Percentiles rank a stretch among this genome's conserved stretches.
Evolutionary conservation across 768 basidiomycete genomes (phyloP).

Genomic region (Astraeus odoratus): DNA sequence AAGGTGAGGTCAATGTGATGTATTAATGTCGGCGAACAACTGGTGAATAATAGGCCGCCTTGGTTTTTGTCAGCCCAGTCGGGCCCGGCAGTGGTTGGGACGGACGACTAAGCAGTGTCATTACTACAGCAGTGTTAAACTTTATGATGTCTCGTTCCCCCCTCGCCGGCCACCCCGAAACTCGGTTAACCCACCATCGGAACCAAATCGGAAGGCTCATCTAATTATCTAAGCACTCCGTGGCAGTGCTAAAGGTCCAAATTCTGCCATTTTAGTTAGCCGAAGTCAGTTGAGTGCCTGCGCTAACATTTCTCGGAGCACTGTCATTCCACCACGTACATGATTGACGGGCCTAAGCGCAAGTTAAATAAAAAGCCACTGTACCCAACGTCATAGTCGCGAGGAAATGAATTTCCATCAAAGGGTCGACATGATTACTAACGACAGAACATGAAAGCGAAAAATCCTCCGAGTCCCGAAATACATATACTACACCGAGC

Average conservation of each 20-base stretch:
- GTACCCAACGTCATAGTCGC: no score
- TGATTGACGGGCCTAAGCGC: no score
- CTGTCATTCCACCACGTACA: no score
- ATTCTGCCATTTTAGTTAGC: no score
- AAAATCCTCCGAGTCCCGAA: not conserved
- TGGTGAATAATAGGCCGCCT: not conserved
- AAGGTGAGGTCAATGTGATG: constrained; percentile 18
- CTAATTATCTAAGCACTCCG: no score
- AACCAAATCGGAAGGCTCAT: no score
- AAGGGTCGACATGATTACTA: not conserved
- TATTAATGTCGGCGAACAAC: constrained; percentile 4
- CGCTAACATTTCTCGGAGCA: no score
- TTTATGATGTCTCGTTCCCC: not conserved
- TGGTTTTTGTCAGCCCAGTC: not conserved
- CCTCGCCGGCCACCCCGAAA: not conserved
- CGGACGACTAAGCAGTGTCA: not conserved
- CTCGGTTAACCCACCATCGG: not conserved
- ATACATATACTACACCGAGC: not conserved
- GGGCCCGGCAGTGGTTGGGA: not conserved
- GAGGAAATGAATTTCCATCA: not conserved
- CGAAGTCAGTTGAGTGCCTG: no score
- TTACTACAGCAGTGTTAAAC: not conserved
- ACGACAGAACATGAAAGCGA: not conserved
- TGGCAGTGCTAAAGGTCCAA: no score
- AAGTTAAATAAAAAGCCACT: no score